A percentile compares a stretch with the other conserved stretches of the same genome.
Evolutionary conservation across 148 eudicot genomes (phyloP).

Genomic region (Bassia scoparia): DNA sequence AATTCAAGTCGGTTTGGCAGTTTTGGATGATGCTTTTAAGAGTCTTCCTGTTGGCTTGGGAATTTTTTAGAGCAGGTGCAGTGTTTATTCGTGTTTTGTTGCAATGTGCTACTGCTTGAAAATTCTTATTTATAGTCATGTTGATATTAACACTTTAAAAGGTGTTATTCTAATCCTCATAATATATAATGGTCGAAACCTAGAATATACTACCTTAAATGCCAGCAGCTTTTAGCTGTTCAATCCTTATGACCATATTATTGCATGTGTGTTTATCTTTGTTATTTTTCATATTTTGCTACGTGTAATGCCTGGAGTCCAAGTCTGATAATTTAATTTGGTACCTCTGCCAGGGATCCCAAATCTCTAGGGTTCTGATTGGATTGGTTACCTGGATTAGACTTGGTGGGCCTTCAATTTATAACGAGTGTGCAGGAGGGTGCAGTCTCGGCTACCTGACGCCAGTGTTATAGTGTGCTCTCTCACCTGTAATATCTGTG

Average conservation of each 20-base stretch:
- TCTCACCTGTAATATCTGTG: constrained; percentile 13
- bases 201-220: too few relatives aligned
- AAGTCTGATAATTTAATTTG: constrained; percentile 9
- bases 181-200: too few relatives aligned
- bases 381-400: constrained; percentile 24
- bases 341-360: constrained; percentile 30
- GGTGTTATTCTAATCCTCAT: background rate
- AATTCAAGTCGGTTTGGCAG: constrained; percentile 40
- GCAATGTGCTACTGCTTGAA: too few relatives aligned
- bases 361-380: constrained; percentile 22
- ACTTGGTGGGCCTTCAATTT: constrained; percentile 18
- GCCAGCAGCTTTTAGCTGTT: too few relatives aligned
- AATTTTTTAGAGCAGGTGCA: constrained; percentile 23
- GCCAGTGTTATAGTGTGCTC: constrained; percentile 24
- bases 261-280: background rate
- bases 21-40: constrained; percentile 36
- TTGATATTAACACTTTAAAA: too few relatives aligned
- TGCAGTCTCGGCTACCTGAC: constrained; percentile 23
- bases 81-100: too few relatives aligned
- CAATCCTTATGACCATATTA: background rate
- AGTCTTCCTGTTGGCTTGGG: background rate
- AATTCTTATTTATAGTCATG: too few relatives aligned
- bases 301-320: background rate
- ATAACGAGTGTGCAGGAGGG: constrained; percentile 15
- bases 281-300: background rate